phyloP scores from a whole-genome alignment of 192 early-diverging fungal species.

The Phlyctochytrium planicorne region DNA sequence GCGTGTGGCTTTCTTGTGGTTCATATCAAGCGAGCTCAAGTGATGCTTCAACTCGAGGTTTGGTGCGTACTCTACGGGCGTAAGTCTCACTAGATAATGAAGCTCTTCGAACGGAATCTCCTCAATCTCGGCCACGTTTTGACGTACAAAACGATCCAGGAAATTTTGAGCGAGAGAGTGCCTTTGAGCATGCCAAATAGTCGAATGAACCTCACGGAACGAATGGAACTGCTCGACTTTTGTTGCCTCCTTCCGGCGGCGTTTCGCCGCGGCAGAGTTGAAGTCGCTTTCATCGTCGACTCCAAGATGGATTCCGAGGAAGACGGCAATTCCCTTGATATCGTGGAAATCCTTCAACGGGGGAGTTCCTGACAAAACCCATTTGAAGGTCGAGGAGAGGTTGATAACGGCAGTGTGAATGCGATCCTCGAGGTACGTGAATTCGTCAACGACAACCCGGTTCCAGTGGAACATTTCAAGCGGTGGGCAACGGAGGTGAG shows the following conservation, averaged over 20 bases:
- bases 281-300: conserved; percentile 39
- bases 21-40: conserved; percentile 43
- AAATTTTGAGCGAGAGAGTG: conserved; percentile 42
- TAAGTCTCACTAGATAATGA: conserved; percentile 22
- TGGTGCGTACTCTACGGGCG: conserved; percentile 43
- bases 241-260: conserved; percentile 29
- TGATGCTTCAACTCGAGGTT: conserved; percentile 50
- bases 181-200: conserved; percentile 42
- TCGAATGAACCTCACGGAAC: conserved; percentile 38
- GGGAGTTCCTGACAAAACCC: conserved; percentile 46
- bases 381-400: conserved; percentile 21
- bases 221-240: conserved; percentile 39
- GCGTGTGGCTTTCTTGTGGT: conserved; percentile 37
- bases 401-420: conserved; percentile 34
- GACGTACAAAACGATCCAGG: conserved; percentile 42
- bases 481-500: conserved; percentile 33
- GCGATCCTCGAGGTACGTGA: conserved; percentile 38
- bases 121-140: conserved; percentile 50
- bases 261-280: conserved; percentile 14
- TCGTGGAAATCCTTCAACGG: conserved; percentile 38
- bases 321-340: conserved; percentile 44
- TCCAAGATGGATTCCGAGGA: conserved; percentile 46
- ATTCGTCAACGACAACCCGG: conserved; percentile 50
- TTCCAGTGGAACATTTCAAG: conserved; percentile 48
- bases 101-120: conserved; percentile 38